Evolutionary conservation across 192 early-diverging fungal species (phyloP).

Genomic region (Mortierella hygrophila): DNA sequence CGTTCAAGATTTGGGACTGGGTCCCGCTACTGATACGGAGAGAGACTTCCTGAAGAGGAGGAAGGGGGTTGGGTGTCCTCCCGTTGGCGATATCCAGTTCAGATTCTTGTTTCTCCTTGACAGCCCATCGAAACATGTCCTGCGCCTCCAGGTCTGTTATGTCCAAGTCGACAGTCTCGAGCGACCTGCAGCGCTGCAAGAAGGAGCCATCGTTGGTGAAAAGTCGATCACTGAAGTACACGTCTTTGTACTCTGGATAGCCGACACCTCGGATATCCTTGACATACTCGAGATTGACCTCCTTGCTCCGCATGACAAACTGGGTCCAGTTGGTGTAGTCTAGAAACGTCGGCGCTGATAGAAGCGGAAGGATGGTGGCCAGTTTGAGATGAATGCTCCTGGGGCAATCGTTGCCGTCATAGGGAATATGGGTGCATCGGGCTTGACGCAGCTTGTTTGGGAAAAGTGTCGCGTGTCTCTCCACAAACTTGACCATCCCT

Average conservation of each 20-base stretch:
- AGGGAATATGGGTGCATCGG: background rate
- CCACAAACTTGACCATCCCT: background rate
- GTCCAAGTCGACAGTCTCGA: background rate
- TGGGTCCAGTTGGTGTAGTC: background rate
- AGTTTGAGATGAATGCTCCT: background rate
- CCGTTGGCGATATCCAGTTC: background rate
- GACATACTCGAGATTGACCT: background rate
- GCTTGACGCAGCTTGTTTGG: background rate
- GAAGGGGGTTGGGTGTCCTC: background rate
- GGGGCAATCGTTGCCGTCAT: background rate
- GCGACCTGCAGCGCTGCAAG: background rate
- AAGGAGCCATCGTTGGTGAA: background rate
- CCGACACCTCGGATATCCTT: background rate
- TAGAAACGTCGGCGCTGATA: background rate
- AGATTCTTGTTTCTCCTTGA: background rate
- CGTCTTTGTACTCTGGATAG: background rate
- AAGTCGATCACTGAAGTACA: background rate
- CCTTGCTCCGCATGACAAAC: background rate
- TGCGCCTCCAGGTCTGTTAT: background rate
- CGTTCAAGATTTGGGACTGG: background rate
- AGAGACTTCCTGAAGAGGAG: background rate
- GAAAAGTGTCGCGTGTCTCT: background rate
- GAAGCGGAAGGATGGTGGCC: background rate
- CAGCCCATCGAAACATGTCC: background rate
- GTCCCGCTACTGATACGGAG: background rate